Conservation (phyloP, 495 filamentous ascomycete genomes). For the Poronia punctata region DNA sequence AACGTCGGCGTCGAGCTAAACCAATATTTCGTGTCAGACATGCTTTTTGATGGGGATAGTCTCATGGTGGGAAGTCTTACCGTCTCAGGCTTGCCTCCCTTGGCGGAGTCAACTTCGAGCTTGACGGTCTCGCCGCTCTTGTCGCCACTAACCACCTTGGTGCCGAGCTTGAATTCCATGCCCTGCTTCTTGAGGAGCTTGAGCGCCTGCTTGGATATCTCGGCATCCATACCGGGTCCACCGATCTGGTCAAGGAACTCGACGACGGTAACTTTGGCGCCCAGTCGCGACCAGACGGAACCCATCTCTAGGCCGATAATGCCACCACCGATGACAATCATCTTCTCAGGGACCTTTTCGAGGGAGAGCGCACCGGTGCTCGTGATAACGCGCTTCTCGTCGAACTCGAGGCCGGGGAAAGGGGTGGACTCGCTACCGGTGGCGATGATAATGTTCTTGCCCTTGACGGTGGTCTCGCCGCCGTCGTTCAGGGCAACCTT, state of each 20-base stretch:
- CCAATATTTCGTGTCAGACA: slow-evolving; percentile 10
- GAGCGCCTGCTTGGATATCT: slow-evolving; percentile 86
- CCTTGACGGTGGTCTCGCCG: slow-evolving; percentile 72
- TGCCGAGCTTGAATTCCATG: slow-evolving; percentile 96
- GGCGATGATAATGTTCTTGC: slow-evolving; percentile 96
- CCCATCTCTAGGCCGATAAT: slow-evolving; percentile 99
- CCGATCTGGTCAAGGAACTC: slow-evolving; percentile 96
- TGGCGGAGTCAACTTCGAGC: slow-evolving; percentile 82
- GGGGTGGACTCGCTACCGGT: slow-evolving; percentile 92
- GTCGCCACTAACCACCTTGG: slow-evolving; percentile 87
- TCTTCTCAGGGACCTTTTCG: slow-evolving; percentile 87
- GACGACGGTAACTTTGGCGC: slow-evolving; percentile 90
- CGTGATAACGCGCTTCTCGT: slow-evolving; percentile 94
- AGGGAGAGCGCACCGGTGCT: slow-evolving; percentile 91
- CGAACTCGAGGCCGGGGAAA: slow-evolving; percentile 91
- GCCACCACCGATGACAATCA: slow-evolving; percentile 96
- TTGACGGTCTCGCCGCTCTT: slow-evolving; percentile 66
- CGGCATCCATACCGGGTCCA: slow-evolving; percentile 93
- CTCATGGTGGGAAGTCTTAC: slow-evolving; percentile 42
- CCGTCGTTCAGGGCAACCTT: slow-evolving; percentile 85
- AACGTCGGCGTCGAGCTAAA: slow-evolving; percentile 90
- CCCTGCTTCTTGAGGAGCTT: slow-evolving; percentile 95
- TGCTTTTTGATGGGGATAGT: background rate
- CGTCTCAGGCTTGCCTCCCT: slow-evolving; percentile 90
- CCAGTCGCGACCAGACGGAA: slow-evolving; percentile 92